phyloP scores from a whole-genome alignment of 2,329 filamentous ascomycete species.

The Xylariaceae sp. region DNA sequence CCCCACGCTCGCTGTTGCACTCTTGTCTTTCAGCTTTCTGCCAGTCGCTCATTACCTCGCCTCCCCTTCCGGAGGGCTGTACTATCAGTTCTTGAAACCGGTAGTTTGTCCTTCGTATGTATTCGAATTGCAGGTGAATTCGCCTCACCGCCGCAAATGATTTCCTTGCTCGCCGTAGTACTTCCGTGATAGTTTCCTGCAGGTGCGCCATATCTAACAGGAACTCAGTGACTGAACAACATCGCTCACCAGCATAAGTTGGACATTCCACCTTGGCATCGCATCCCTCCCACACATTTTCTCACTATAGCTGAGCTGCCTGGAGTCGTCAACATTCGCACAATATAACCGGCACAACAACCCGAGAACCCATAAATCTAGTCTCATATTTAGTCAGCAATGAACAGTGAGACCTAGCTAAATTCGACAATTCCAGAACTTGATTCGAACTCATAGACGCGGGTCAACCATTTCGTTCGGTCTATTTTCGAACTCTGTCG shows the following conservation, averaged over 20 bases:
- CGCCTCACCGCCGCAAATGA: conserved; percentile 15
- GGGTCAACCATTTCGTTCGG: conserved; percentile 8
- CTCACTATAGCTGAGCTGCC: not conserved
- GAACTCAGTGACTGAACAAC: too few relatives aligned
- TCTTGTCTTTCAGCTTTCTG: conserved; percentile 21
- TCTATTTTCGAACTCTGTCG: conserved; percentile 2
- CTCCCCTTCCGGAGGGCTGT: conserved; percentile 26
- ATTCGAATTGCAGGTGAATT: conserved; percentile 8
- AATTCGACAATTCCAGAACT: conserved; percentile 17
- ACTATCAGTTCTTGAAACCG: conserved; percentile 21
- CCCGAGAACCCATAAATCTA: not conserved
- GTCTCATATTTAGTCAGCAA: conserved; percentile 4
- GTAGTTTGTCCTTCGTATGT: conserved; percentile 22
- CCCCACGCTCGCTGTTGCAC: conserved; percentile 17
- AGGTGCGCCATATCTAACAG: conserved; percentile 3
- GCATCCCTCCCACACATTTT: not conserved
- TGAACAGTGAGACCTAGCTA: conserved; percentile 8
- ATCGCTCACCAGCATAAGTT: too few relatives aligned
- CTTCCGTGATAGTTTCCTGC: too few relatives aligned
- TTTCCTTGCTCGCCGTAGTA: conserved; percentile 18
- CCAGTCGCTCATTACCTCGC: conserved; percentile 26
- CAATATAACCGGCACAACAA: not conserved
- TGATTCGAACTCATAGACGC: conserved; percentile 10
- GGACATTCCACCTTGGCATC: too few relatives aligned
- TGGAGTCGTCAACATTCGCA: too few relatives aligned